A percentile compares a stretch with the other conserved stretches of the same genome.
Evolutionary conservation across 305 asterid species (phyloP).

Genomic region (Rubia peregrina): DNA sequence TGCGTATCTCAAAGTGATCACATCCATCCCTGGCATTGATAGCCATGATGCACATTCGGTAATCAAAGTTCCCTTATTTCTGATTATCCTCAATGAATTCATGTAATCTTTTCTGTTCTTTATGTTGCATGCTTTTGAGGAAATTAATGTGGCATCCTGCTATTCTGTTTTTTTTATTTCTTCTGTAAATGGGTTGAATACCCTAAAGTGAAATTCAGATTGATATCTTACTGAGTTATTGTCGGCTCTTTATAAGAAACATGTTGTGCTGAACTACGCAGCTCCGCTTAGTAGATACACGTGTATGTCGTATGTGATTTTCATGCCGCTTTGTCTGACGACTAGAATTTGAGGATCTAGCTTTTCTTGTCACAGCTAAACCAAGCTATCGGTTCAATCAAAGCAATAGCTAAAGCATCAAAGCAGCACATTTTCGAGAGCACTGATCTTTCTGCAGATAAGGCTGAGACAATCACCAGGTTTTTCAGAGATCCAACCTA

Average conservation of each 20-base stretch:
- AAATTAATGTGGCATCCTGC: not conserved
- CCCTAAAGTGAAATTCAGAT: not conserved
- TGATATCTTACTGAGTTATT: not conserved
- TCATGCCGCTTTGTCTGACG: not conserved
- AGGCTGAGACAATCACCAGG: conserved; percentile 69
- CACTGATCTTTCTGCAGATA: conserved; percentile 81
- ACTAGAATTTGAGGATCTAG: conserved; percentile 3
- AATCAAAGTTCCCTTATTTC: conserved; percentile 13
- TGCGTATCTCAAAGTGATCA: conserved; percentile 64
- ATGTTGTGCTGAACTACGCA: not conserved
- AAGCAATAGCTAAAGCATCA: conserved; percentile 83
- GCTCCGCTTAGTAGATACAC: not conserved
- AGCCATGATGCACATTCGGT: conserved; percentile 66
- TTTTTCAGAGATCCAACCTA: conserved; percentile 77
- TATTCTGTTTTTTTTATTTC: not conserved
- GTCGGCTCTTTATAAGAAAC: not conserved
- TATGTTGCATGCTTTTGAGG: not conserved
- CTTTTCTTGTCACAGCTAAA: conserved; percentile 48
- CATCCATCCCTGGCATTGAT: conserved; percentile 78
- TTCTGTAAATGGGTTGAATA: too few relatives aligned
- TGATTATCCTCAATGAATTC: not conserved
- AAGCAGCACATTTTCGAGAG: conserved; percentile 67
- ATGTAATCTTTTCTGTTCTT: not conserved
- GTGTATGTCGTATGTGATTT: too few relatives aligned
- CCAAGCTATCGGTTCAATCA: conserved; percentile 91